Percentiles rank a stretch among this genome's conserved stretches.
These are phyloP conservation scores for Parastagonospora avenae DNA, from an alignment of 2,329 filamentous ascomycete genomes.

Conservation along the genomic window DNA sequence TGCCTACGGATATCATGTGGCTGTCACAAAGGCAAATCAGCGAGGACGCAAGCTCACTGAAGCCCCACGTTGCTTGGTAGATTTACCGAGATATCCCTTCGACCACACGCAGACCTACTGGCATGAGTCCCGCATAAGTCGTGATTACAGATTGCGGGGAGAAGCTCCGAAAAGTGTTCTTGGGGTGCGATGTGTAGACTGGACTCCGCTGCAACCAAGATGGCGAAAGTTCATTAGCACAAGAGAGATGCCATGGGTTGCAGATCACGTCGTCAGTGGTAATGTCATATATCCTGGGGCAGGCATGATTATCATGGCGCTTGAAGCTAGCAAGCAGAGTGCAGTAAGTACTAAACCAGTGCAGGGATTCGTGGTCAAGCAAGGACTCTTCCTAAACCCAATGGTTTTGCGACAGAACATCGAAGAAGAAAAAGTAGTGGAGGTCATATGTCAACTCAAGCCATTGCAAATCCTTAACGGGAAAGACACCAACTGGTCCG, in stretches of 20 bases:
- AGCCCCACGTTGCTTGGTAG: too few relatives aligned
- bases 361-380: too few relatives aligned
- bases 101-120: constrained; percentile 31
- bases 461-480: too few relatives aligned
- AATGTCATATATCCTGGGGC: constrained; percentile 25
- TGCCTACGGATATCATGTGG: background rate
- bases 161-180: constrained; percentile 11
- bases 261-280: constrained; percentile 24
- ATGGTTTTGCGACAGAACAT: too few relatives aligned
- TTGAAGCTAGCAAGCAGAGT: too few relatives aligned
- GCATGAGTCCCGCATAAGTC: constrained; percentile 17
- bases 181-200: constrained; percentile 18
- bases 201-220: constrained; percentile 28
- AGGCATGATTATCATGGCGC: too few relatives aligned
- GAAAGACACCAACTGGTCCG: too few relatives aligned
- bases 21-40: constrained; percentile 3
- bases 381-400: too few relatives aligned
- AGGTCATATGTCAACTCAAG: too few relatives aligned
- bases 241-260: constrained; percentile 13
- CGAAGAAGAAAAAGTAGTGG: too few relatives aligned
- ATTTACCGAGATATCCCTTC: constrained; percentile 26
- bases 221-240: constrained; percentile 55
- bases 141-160: constrained; percentile 5
- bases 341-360: too few relatives aligned
- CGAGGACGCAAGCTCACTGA: background rate